Percentiles rank a stretch among this genome's conserved stretches.
Conservation (phyloP, 345 rosid genomes). For the Ailanthus altissimus region DNA sequence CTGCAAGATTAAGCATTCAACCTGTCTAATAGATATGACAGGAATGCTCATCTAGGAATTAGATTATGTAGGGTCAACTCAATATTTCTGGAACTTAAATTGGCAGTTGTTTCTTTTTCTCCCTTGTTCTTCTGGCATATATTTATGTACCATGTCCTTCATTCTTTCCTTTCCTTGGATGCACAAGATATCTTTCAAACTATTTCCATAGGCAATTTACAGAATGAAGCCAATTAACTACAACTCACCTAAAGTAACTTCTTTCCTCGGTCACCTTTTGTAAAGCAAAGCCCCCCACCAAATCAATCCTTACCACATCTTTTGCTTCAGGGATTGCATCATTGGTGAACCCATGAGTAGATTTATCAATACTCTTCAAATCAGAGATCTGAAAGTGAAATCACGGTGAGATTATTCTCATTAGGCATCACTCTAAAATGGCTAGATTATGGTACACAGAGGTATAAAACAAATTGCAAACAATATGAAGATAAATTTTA, state of each 20-base stretch:
- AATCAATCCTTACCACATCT: slow-evolving; percentile 72
- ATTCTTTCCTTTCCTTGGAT: neutral
- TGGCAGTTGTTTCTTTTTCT: too few species aligned
- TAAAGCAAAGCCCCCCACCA: slow-evolving; percentile 84
- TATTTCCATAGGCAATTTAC: neutral
- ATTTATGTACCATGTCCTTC: neutral
- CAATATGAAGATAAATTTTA: slow-evolving; percentile 14
- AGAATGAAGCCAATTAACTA: neutral
- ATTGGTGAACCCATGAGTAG: slow-evolving; percentile 53
- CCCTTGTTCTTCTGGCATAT: too few species aligned
- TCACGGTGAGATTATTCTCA: neutral
- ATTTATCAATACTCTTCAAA: slow-evolving; percentile 50
- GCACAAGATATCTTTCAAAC: neutral
- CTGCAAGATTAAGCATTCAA: neutral
- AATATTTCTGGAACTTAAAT: too few species aligned
- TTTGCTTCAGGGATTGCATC: slow-evolving; percentile 57
- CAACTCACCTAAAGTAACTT: slow-evolving; percentile 80
- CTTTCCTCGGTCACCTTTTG: slow-evolving; percentile 79
- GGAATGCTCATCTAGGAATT: neutral
- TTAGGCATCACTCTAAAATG: neutral
- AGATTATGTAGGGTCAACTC: neutral
- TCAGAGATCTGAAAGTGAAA: slow-evolving; percentile 63
- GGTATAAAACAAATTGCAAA: slow-evolving; percentile 16
- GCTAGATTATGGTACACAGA: neutral
- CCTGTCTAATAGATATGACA: too few species aligned